Evolutionary conservation across 169 alveolate genomes (phyloP).

Genomic region (Plasmodium ovale): DNA sequence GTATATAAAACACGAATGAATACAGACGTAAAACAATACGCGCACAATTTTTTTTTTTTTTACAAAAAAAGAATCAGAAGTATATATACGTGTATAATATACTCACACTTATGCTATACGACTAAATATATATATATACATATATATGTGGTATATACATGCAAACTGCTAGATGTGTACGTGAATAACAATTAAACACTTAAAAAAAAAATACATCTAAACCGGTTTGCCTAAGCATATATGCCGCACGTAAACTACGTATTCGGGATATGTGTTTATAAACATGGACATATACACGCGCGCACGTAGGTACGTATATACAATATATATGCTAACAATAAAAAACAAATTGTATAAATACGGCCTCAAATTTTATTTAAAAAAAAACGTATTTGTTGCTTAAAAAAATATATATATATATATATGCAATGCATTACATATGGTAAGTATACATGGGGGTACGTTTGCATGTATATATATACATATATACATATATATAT

Average conservation of each 20-base stretch:
- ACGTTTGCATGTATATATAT: too few relatives aligned
- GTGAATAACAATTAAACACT: not conserved
- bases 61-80: not conserved
- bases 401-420: not conserved
- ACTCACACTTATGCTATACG: too few relatives aligned
- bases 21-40: not conserved
- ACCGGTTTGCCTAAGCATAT: not conserved
- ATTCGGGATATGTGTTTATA: not conserved
- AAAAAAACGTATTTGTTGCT: not conserved
- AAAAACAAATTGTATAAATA: constrained; percentile 5
- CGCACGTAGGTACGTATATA: not conserved
- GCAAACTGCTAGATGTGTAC: not conserved
- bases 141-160: not conserved
- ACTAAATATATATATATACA: not conserved
- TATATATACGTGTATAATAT: not conserved
- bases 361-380: constrained; percentile 41
- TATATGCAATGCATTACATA: too few relatives aligned
- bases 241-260: not conserved
- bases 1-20: not conserved
- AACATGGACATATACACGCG: not conserved
- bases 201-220: not conserved
- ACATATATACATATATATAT: not conserved
- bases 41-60: not conserved
- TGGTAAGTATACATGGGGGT: too few relatives aligned
- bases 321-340: not conserved